These are phyloP conservation scores for Wickerhamiella azyma DNA, from an alignment of 805 yeast genomes.

Conservation along the genomic window DNA sequence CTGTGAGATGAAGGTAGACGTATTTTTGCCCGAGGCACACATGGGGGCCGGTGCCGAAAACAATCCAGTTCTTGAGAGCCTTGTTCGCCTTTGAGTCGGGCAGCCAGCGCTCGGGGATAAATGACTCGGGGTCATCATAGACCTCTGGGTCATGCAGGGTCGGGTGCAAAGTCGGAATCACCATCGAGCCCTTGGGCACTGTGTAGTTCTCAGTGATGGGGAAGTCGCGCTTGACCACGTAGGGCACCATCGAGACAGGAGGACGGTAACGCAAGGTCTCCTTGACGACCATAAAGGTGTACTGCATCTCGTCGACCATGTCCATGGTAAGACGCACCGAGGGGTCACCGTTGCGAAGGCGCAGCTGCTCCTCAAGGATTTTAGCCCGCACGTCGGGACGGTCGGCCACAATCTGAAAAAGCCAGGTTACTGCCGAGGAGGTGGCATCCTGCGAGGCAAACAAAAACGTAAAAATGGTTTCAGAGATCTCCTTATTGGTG, in stretches of 20 bases:
- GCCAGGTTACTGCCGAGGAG: conserved; percentile 94
- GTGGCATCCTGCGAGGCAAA: conserved; percentile 98
- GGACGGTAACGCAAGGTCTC: conserved; percentile 92
- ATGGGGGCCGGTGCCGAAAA: conserved; percentile 95
- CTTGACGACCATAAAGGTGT: conserved; percentile 80
- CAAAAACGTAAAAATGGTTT: conserved; percentile 89
- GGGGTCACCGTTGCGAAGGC: conserved; percentile 69
- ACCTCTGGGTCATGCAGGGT: conserved; percentile 96
- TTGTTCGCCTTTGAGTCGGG: conserved; percentile 57
- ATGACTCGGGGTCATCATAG: conserved; percentile 85
- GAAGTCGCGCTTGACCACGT: conserved; percentile 75
- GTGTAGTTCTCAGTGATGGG: conserved; percentile 73
- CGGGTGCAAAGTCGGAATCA: conserved; percentile 90
- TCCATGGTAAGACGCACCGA: conserved; percentile 46
- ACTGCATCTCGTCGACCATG: conserved; percentile 72
- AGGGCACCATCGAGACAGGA: conserved; percentile 97
- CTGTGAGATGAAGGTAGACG: conserved; percentile 80
- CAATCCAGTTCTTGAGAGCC: conserved; percentile 85
- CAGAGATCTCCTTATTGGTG: conserved; percentile 82
- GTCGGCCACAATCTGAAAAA: conserved; percentile 91
- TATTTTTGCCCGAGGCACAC: conserved; percentile 91
- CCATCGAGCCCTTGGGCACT: conserved; percentile 95
- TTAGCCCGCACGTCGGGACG: conserved; percentile 81
- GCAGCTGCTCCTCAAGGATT: conserved; percentile 83
- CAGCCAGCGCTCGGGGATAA: conserved; percentile 91